phyloP scores from a whole-genome alignment of 208 protist species.

The Kentomonas sorsogonicus region DNA sequence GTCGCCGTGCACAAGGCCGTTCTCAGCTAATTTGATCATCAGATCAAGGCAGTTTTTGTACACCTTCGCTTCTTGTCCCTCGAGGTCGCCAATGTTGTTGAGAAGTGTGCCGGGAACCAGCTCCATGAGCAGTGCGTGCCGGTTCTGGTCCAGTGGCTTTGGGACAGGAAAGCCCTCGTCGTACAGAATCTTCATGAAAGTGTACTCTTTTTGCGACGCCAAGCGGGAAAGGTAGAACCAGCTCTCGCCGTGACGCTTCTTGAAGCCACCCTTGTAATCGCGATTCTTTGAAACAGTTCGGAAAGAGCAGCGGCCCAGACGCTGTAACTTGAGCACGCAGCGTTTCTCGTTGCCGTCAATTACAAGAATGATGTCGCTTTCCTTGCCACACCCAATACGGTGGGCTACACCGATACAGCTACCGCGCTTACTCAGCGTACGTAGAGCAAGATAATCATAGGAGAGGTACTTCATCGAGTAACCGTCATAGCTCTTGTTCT shows the following conservation, averaged over 20 bases:
- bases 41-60: constrained; percentile 90
- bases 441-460: constrained; percentile 98
- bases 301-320: constrained; percentile 98
- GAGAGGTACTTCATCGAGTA: constrained; percentile 97
- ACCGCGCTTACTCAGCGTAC: constrained; percentile 92
- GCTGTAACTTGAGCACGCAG: constrained; percentile 92
- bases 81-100: constrained; percentile 71
- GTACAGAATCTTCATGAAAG: constrained; percentile 97
- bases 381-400: constrained; percentile 99
- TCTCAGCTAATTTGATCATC: constrained; percentile 89
- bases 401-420: constrained; percentile 88
- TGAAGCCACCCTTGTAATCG: constrained; percentile 92
- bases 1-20: constrained; percentile 98
- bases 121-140: constrained; percentile 98
- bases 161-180: constrained; percentile 96
- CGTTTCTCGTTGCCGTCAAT: constrained; percentile 71
- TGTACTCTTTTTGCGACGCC: constrained; percentile 96
- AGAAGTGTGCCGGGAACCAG: constrained; percentile 91
- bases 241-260: constrained; percentile 80
- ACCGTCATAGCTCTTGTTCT: constrained; percentile 94
- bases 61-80: constrained; percentile 30
- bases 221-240: constrained; percentile 99
- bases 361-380: constrained; percentile 96
- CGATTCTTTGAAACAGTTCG: constrained; percentile 95
- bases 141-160: constrained; percentile 95